Base-by-base conservation (phyloP, 1,139 yeast genomes). In the Spencermartinsiella ligniputridi region DNA sequence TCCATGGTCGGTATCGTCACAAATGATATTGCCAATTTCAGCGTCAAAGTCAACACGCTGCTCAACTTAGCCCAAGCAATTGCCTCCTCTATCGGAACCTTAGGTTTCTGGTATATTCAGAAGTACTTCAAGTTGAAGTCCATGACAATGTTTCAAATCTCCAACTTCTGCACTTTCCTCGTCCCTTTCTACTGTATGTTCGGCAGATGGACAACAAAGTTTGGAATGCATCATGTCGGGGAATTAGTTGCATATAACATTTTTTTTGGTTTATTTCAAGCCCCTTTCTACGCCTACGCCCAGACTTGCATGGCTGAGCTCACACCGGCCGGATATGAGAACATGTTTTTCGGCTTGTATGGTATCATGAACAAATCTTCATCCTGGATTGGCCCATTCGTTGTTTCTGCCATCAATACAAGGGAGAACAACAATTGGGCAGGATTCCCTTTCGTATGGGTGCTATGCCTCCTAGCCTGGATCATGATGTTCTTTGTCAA, bases 171-270 rank as follows among this genome's bases (percentile, higher is more conserved):
- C 42, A 49, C 51, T 15, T 44, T 48, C 18, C 30, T 46, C 18
- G 36, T 50, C 40, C 53, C 53, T n/a, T 46, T 50, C 41, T 50
- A 50, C 40, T 50, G 52, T 35, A 49, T 49, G 47, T 44, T 50
- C 20, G 53, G 53, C 17, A 40, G 50, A 32, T 49, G 51, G 50
- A 50, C 53, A 19, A 41, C 37, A 19, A 42, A 36, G 20, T 41
- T 45, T 8, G 53, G 53, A 9, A 47, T 49, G 43, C 52, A 50
- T 43, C 44, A 50, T 34, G 39, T 41, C 3, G 49, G 53, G 53
- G 53, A 50, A 27, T 37, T 50, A 30, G 49, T 52, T 52, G 35
- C 47, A 30, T 50, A 50, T 39, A 49, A 50, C 36, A 42, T 48
- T 12, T 50, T 47, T 40, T 49, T 45, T 29, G 53, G 52, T 3